Base-by-base conservation (phyloP, 192 early-diverging fungal species). In the Backusella circina region DNA sequence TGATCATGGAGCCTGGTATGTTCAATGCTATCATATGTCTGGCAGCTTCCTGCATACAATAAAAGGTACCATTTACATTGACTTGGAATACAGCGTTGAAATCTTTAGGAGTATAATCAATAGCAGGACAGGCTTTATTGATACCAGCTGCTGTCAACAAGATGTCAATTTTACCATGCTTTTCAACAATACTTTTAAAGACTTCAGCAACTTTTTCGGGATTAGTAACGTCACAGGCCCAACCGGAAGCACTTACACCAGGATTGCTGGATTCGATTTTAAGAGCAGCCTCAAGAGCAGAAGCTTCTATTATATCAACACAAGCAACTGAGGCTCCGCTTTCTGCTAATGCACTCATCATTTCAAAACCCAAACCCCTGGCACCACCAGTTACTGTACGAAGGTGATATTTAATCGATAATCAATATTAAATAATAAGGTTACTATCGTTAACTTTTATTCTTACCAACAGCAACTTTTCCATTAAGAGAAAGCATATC, bases 111-210 rank as follows among this genome's bases (percentile, higher is more conserved):
- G 65, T 75, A 23, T 79, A 78, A 9, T 82, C 77, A 16, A 76
- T 77, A 32, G 81, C 81, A 35, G 50, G 65, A 15, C 74, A 47
- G 23, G 75, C 70, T 28, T 82, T 75, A 30, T 74, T 73, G 23
- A 82, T 78, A 35, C 81, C 81, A 30, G 81, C 81, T 8, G 81
- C 76, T 28, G 81, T 82, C 12, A 82, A 66, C 31, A 82, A 36
- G 9, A 82, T 73, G 47, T 82, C 77, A 44, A 82, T 71, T 39
- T 69, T 50, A 28, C 77, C 81, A 66, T 82, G 81, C 4, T 51
- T 35, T 67, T 67, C 38, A 30, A 73, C 71, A 72, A 82, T 82
- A n/a, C 72, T 39, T 21, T 73, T 71, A 79, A 82, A 82, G 1
- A 82, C 37, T 26, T 41, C 64, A 10, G 70, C 18, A 16, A 82